These are phyloP conservation scores for Nemophila menziesii DNA, from an alignment of 257 asterid species.

Conservation along the genomic window DNA sequence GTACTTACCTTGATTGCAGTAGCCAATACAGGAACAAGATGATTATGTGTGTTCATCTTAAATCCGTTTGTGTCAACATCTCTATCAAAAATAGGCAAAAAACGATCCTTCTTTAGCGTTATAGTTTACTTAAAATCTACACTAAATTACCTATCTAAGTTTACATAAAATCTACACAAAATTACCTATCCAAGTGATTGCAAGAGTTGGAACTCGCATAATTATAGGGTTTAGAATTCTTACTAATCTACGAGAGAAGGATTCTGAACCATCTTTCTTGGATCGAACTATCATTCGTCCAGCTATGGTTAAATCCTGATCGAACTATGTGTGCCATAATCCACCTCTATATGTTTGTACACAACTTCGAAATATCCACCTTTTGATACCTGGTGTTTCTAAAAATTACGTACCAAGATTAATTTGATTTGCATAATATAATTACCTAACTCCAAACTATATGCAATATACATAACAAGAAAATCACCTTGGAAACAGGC, in stretches of 20 bases:
- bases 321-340: slow-evolving; percentile 98
- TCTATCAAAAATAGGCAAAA: slow-evolving; percentile 29
- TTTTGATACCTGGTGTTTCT: slow-evolving; percentile 56
- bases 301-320: slow-evolving; percentile 82
- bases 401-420: neutral
- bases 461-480: neutral
- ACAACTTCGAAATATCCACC: slow-evolving; percentile 84
- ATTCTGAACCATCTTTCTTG: slow-evolving; percentile 45
- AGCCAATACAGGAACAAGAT: slow-evolving; percentile 88
- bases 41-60: slow-evolving; percentile 70
- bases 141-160: neutral
- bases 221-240: slow-evolving; percentile 72
- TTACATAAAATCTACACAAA: neutral
- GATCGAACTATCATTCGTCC: slow-evolving; percentile 69
- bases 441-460: neutral
- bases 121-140: too few species aligned
- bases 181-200: slow-evolving; percentile 90
- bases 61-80: slow-evolving; percentile 75
- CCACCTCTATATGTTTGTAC: slow-evolving; percentile 96
- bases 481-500: slow-evolving; percentile 68
- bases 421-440: neutral
- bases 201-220: slow-evolving; percentile 93
- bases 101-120: neutral
- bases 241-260: slow-evolving; percentile 62
- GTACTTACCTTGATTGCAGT: slow-evolving; percentile 67